Evolutionary conservation across 225 moss, liverwort and hornwort species (phyloP).

Genomic region (Pseudoscleropodium purum): DNA sequence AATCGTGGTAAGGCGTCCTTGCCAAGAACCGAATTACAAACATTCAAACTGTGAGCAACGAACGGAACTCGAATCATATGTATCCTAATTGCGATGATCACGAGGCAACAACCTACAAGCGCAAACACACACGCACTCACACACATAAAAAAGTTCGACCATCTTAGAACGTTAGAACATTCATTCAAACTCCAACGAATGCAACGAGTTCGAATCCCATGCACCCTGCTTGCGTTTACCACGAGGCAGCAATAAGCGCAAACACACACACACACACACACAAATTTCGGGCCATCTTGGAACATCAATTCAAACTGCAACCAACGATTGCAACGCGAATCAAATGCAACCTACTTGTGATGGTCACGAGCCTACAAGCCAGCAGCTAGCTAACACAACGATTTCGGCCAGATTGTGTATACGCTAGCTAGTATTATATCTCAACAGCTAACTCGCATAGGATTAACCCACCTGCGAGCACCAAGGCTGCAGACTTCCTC

Average conservation of each 20-base stretch:
- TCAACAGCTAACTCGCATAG: neutral
- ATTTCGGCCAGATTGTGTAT: neutral
- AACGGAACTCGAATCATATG: neutral
- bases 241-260: neutral
- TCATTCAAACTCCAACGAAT: neutral
- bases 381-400: neutral
- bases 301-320: neutral
- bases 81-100: neutral
- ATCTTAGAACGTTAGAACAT: neutral
- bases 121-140: too few relatives aligned
- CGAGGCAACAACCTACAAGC: neutral
- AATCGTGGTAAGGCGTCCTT: neutral
- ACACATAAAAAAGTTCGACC: neutral
- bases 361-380: neutral
- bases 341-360: neutral
- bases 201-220: neutral
- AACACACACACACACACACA: neutral
- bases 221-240: neutral
- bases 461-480: constrained; percentile 12
- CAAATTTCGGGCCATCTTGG: neutral
- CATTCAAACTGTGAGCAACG: neutral
- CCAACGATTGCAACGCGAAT: neutral
- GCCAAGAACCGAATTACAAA: neutral
- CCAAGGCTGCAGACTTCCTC: constrained; percentile 3
- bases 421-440: neutral